Conservation (phyloP, 768 basidiomycete species). For the Tulasnella sp. region DNA sequence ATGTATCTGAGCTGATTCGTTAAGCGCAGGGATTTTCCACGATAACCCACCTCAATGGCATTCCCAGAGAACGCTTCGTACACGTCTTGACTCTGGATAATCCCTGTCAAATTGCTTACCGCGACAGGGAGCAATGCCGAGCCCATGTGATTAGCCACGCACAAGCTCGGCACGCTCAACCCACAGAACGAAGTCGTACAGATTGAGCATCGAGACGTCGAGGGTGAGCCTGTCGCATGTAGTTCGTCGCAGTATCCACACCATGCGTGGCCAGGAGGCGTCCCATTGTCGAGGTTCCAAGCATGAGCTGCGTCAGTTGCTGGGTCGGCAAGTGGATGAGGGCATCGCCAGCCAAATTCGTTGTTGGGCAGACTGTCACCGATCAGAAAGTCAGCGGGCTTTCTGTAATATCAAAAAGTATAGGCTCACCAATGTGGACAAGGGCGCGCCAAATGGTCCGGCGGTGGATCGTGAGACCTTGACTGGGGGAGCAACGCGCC, state of each 20-base stretch:
- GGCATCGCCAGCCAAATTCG: constrained; percentile 67
- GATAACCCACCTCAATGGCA: constrained; percentile 53
- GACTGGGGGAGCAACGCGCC: constrained; percentile 60
- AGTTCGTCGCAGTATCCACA: constrained; percentile 80
- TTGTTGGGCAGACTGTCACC: constrained; percentile 47
- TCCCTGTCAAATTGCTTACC: constrained; percentile 55
- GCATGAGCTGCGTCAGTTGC: constrained; percentile 55
- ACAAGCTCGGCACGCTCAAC: constrained; percentile 63
- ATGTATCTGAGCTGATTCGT: no score
- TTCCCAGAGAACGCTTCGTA: constrained; percentile 77
- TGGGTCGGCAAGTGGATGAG: constrained; percentile 70
- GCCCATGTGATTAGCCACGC: constrained; percentile 46
- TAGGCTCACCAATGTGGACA: constrained; percentile 58
- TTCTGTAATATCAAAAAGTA: background rate
- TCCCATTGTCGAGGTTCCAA: constrained; percentile 67
- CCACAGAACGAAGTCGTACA: constrained; percentile 79
- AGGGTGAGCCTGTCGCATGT: constrained; percentile 58
- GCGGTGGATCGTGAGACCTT: constrained; percentile 45
- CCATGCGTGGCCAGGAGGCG: constrained; percentile 66
- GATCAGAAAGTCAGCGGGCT: background rate
- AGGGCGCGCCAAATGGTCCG: constrained; percentile 54
- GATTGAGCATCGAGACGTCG: constrained; percentile 74
- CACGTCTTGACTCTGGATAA: constrained; percentile 50
- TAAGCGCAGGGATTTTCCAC: no score
- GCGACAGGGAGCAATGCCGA: constrained; percentile 55